phyloP scores from a whole-genome alignment of 78 protist species.

The Dictyostelium firmibasis region DNA sequence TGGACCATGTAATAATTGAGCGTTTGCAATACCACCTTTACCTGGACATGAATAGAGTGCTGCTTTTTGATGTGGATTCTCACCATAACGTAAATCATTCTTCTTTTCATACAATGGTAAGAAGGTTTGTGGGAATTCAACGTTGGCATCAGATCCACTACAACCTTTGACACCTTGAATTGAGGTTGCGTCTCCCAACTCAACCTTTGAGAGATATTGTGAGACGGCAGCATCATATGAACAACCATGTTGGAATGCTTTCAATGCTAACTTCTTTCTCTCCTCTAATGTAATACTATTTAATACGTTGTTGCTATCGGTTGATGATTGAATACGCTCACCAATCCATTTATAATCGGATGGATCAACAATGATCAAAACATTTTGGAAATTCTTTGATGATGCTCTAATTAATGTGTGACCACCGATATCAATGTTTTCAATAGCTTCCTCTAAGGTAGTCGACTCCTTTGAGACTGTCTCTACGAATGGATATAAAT shows the following conservation, averaged over 20 bases:
- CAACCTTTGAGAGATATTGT: slow-evolving; percentile 31
- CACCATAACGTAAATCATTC: slow-evolving; percentile 85
- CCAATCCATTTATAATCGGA: slow-evolving; percentile 59
- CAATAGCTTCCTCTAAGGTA: slow-evolving; percentile 81
- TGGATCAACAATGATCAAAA: slow-evolving; percentile 72
- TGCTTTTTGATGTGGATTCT: slow-evolving; percentile 91
- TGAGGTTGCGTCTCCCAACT: background rate
- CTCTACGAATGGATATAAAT: slow-evolving; percentile 91
- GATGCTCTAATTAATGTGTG: slow-evolving; percentile 74
- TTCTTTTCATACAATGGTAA: slow-evolving; percentile 62
- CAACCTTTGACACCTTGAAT: slow-evolving; percentile 16
- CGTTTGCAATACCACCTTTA: slow-evolving; percentile 59
- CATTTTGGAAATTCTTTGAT: slow-evolving; percentile 80
- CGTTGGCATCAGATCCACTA: background rate
- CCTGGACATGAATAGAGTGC: slow-evolving; percentile 29
- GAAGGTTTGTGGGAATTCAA: slow-evolving; percentile 29
- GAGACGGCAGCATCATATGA: slow-evolving; percentile 89
- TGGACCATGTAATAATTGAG: slow-evolving; percentile 55
- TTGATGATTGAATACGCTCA: slow-evolving; percentile 54
- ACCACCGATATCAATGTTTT: slow-evolving; percentile 93
- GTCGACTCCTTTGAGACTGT: slow-evolving; percentile 38
- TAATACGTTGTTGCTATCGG: background rate
- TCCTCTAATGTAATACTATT: slow-evolving; percentile 55
- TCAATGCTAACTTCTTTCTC: slow-evolving; percentile 79
- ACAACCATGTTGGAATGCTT: slow-evolving; percentile 90